A percentile compares a stretch with the other conserved stretches of the same genome.
Conservation (phyloP, 1,139 yeast genomes). For the Candida anutae region DNA sequence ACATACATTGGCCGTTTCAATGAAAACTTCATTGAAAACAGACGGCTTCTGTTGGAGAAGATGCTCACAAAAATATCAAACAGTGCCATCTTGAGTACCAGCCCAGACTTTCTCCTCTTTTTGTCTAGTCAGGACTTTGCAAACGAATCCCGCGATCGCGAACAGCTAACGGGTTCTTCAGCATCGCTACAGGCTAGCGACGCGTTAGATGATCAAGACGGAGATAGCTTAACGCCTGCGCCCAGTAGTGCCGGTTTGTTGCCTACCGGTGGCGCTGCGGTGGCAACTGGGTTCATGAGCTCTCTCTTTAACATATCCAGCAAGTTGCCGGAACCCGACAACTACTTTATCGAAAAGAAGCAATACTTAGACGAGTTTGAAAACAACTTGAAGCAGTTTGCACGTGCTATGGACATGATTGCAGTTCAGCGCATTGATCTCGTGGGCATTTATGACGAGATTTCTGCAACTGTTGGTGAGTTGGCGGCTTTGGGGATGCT, state of each 20-base stretch:
- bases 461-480: slow-evolving; percentile 57
- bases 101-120: slow-evolving; percentile 71
- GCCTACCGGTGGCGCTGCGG: slow-evolving; percentile 16
- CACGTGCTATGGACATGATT: slow-evolving; percentile 67
- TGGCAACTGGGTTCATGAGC: slow-evolving; percentile 53
- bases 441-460: slow-evolving; percentile 35
- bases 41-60: slow-evolving; percentile 79
- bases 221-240: slow-evolving; percentile 12
- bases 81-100: slow-evolving; percentile 52
- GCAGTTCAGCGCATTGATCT: slow-evolving; percentile 72
- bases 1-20: slow-evolving; percentile 78
- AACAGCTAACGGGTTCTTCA: slow-evolving; percentile 45
- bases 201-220: slow-evolving; percentile 24
- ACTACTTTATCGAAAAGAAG: slow-evolving; percentile 64
- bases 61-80: slow-evolving; percentile 70
- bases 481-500: slow-evolving; percentile 73
- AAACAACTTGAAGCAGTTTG: slow-evolving; percentile 59
- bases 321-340: slow-evolving; percentile 72
- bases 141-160: slow-evolving; percentile 58
- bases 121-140: slow-evolving; percentile 66
- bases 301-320: slow-evolving; percentile 50
- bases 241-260: slow-evolving; percentile 14
- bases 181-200: slow-evolving; percentile 41
- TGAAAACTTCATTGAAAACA: slow-evolving; percentile 78
- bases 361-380: slow-evolving; percentile 68